These are phyloP conservation scores for Eucalyptus melliodora DNA, from an alignment of 345 rosid genomes.

Conservation along the genomic window DNA sequence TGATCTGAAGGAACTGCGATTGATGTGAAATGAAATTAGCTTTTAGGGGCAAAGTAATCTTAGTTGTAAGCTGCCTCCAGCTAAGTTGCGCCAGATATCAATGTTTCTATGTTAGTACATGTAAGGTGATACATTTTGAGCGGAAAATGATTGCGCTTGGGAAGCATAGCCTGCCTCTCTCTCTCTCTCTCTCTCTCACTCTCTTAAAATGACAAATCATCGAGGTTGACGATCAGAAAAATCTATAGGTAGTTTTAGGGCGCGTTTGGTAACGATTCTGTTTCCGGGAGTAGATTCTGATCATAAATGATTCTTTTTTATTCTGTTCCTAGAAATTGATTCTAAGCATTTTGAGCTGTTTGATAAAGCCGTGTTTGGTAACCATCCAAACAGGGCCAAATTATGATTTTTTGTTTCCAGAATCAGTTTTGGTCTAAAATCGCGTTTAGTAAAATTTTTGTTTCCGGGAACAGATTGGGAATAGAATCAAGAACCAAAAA, in stretches of 20 bases:
- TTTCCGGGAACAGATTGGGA: no score
- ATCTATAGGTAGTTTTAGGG: not conserved
- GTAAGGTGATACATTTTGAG: not conserved
- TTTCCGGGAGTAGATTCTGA: no score
- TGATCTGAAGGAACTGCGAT: not conserved
- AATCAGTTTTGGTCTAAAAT: no score
- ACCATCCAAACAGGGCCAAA: no score
- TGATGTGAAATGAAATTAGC: not conserved
- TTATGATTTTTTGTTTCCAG: no score
- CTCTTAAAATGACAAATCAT: not conserved
- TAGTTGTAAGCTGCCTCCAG: not conserved
- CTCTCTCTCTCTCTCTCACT: not conserved
- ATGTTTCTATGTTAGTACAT: not conserved
- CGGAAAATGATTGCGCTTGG: not conserved
- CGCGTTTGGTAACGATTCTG: no score
- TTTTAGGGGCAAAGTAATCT: not conserved
- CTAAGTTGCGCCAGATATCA: not conserved
- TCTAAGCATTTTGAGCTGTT: no score
- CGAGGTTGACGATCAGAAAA: not conserved
- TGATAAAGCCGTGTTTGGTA: accelerated
- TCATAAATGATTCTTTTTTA: no score
- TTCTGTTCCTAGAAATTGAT: no score
- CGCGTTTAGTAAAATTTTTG: no score
- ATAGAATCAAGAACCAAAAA: no score
- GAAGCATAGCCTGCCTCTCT: not conserved